Evolutionary conservation across 2,329 filamentous ascomycete species (phyloP), one percentile per base, ranked within the genome.

Genomic region (Pseudogymnoascus sp.): DNA sequence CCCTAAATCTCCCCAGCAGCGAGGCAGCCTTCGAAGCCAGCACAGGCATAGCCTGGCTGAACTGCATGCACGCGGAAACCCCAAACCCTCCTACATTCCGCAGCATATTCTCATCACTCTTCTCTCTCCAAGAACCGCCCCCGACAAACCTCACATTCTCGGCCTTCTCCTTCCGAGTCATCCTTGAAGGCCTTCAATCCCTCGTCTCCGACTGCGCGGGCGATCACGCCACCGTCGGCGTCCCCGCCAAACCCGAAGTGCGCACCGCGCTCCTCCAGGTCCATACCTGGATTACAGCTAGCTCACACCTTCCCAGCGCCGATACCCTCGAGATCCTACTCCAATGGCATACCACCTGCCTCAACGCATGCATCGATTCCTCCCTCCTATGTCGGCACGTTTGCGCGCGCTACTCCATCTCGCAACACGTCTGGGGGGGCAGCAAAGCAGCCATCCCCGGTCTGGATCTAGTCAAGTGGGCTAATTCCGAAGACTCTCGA

Each of bases 271-370:
- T 78, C n/a, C 71, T 69, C 37, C 72, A 74, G 59, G 66, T 77
- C 4, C 70, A 77, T 60, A 70, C 73, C 37, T 73, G 69, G 9
- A 75, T 77, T 22, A 69, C 68, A 1, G 69, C 69, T 64, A 75
- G 70, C 62, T 69, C 70, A 3, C 70, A 72, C 39, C 69, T 75
- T 28, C 71, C 71, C 1, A 66, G 70, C 1, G 67, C 70, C 0
- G 76, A 78, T 58, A 66, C 71, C 32, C 68, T 75, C 1, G 76
- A 77, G 61, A 70, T 74, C 0, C 68, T 77, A 6, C 66, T 78
- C 0, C 72, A 75, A 35, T 78, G 76, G 76, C 76, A 78, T 57
- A 72, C 75, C 1, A 73, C 77, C 28, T 77, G 75, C 37, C 71
- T 78, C 1, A 74, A 78, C 62, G 71, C 72, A 0, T 72, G 73